Conservation (phyloP, 805 yeast genomes). For the Blastobotrys mokoenaii region DNA sequence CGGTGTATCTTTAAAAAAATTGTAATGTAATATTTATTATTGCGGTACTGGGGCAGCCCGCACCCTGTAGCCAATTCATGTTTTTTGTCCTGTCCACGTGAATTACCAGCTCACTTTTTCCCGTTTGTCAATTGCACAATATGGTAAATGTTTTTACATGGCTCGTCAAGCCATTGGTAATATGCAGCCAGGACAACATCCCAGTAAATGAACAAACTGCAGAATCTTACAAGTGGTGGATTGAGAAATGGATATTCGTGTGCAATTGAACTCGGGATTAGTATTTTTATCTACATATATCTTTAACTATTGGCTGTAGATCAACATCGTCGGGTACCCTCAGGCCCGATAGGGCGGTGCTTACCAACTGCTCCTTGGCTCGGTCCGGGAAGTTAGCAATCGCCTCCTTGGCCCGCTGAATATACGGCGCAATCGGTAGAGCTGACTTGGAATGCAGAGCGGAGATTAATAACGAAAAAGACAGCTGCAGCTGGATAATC, state of each 20-base stretch:
- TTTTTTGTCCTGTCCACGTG: background rate
- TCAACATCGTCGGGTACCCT: conserved; percentile 18
- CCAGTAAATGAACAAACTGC: too few relatives aligned
- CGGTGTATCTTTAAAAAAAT: background rate
- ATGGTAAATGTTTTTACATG: too few relatives aligned
- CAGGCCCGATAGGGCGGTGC: conserved; percentile 19
- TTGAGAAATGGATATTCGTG: too few relatives aligned
- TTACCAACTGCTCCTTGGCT: conserved; percentile 13
- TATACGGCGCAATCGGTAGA: conserved; percentile 19
- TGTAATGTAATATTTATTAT: background rate
- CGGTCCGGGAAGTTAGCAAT: conserved; percentile 8
- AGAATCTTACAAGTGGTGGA: too few relatives aligned
- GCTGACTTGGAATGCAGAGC: conserved; percentile 16
- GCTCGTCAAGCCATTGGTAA: too few relatives aligned
- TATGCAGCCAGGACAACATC: too few relatives aligned
- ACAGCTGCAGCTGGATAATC: conserved; percentile 15
- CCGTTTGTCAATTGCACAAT: too few relatives aligned
- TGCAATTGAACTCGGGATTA: too few relatives aligned
- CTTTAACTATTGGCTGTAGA: conserved; percentile 13
- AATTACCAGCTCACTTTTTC: too few relatives aligned
- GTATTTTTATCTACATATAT: background rate
- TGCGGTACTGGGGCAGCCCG: background rate
- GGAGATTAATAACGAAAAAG: conserved; percentile 17
- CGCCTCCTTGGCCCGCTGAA: conserved; percentile 14
- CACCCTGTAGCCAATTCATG: background rate